phyloP scores from a whole-genome alignment of 441 rosid genomes.

The Gossypium aridum region DNA sequence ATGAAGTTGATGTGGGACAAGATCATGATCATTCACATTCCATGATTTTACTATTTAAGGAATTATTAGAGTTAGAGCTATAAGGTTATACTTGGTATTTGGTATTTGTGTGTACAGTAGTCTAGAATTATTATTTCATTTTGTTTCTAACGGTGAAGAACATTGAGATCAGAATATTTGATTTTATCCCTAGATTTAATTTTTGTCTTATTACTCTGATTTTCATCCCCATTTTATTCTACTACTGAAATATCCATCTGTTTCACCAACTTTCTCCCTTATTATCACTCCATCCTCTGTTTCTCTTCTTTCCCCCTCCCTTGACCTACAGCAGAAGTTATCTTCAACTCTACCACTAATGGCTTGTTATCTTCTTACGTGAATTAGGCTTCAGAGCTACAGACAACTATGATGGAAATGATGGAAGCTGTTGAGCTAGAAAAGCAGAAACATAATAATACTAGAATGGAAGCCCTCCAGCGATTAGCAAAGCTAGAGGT shows the following conservation, averaged over 20 bases:
- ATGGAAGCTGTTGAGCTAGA: conserved; percentile 88
- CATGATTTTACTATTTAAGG: neutral
- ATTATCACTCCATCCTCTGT: neutral
- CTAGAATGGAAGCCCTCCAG: conserved; percentile 85
- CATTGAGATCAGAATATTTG: neutral
- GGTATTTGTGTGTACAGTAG: neutral
- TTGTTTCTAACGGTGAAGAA: neutral
- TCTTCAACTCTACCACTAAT: neutral
- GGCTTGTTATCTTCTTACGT: conserved; percentile 9
- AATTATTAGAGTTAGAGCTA: neutral
- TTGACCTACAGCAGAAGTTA: neutral
- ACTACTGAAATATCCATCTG: too few relatives aligned
- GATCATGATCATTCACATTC: neutral
- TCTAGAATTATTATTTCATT: neutral
- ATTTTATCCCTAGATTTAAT: neutral
- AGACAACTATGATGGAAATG: conserved; percentile 84
- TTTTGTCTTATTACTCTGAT: neutral
- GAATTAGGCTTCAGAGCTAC: conserved; percentile 79
- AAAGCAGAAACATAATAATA: conserved; percentile 90
- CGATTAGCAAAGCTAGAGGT: conserved; percentile 86
- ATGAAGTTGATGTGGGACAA: neutral
- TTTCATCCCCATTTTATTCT: neutral
- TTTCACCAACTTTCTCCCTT: neutral
- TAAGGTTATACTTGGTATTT: neutral
- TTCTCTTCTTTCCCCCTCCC: neutral